phyloP scores from a whole-genome alignment of 805 yeast species.

The Clavispora phyllophila region DNA sequence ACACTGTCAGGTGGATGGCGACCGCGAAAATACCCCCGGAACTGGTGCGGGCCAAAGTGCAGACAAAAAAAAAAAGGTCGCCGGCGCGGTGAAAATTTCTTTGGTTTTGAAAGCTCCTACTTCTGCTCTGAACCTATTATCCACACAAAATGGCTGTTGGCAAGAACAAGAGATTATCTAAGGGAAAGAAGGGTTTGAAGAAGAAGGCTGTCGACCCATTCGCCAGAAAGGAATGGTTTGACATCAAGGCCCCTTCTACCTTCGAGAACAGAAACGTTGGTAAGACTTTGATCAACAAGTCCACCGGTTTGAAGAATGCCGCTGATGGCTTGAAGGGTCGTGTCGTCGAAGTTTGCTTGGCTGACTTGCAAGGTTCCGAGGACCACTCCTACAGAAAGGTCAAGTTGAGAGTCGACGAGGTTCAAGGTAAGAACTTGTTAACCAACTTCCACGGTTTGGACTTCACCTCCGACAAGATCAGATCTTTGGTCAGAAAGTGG shows the following conservation, averaged over 20 bases:
- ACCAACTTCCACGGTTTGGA: no score
- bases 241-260: slow-evolving; percentile 97
- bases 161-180: slow-evolving; percentile 83
- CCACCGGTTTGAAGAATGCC: slow-evolving; percentile 97
- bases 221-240: slow-evolving; percentile 99
- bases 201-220: slow-evolving; percentile 99
- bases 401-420: no score
- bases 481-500: no score
- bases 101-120: background rate
- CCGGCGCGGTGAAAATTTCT: slow-evolving; percentile 1
- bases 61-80: background rate
- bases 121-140: background rate
- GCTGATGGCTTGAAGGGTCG: slow-evolving; percentile 98
- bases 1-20: background rate
- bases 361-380: slow-evolving; percentile 98
- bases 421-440: no score
- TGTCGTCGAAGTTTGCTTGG: slow-evolving; percentile 90
- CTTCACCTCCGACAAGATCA: no score
- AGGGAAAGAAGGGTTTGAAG: slow-evolving; percentile 96
- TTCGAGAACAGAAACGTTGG: slow-evolving; percentile 98
- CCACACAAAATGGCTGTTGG: slow-evolving; percentile 64
- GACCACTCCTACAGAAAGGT: no score
- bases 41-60: slow-evolving; percentile 1
- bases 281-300: slow-evolving; percentile 96
- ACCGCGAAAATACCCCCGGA: slow-evolving; percentile 1